These are phyloP conservation scores for Purpureocillium lavendulum DNA, from an alignment of 2,329 filamentous ascomycete genomes.

Conservation along the genomic window DNA sequence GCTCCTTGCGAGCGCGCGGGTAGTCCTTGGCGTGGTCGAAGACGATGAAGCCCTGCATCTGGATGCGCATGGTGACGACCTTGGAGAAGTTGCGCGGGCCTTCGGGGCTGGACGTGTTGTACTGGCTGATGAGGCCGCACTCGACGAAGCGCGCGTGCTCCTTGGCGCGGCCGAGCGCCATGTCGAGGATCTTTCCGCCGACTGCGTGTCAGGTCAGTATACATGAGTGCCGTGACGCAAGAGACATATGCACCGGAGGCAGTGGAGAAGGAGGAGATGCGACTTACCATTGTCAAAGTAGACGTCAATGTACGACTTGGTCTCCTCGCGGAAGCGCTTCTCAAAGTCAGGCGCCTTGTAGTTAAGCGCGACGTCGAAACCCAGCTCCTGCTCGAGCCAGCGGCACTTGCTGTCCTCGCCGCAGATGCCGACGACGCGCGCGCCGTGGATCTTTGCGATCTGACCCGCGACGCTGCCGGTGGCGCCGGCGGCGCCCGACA, in stretches of 20 bases:
- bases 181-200: conserved; percentile 62
- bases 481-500: conserved; percentile 69
- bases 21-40: conserved; percentile 57
- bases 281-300: conserved; percentile 58
- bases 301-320: conserved; percentile 53
- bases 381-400: conserved; percentile 56
- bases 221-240: neutral
- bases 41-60: conserved; percentile 66
- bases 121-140: conserved; percentile 63
- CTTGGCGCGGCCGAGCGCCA: conserved; percentile 56
- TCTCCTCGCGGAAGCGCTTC: conserved; percentile 50
- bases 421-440: conserved; percentile 54
- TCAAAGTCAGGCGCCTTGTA: conserved; percentile 59
- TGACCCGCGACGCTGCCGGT: conserved; percentile 71
- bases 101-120: conserved; percentile 48
- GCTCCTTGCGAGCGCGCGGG: conserved; percentile 46
- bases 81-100: conserved; percentile 49
- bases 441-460: conserved; percentile 66
- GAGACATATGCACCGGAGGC: neutral
- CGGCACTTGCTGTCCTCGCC: conserved; percentile 59
- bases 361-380: conserved; percentile 60
- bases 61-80: conserved; percentile 46
- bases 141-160: conserved; percentile 57
- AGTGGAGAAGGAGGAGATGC: neutral
- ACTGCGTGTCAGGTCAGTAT: conserved; percentile 25